Evolutionary conservation across 192 early-diverging fungal species (phyloP), one percentile per base, ranked within the genome.

Genomic region (Kappamyces sp.): DNA sequence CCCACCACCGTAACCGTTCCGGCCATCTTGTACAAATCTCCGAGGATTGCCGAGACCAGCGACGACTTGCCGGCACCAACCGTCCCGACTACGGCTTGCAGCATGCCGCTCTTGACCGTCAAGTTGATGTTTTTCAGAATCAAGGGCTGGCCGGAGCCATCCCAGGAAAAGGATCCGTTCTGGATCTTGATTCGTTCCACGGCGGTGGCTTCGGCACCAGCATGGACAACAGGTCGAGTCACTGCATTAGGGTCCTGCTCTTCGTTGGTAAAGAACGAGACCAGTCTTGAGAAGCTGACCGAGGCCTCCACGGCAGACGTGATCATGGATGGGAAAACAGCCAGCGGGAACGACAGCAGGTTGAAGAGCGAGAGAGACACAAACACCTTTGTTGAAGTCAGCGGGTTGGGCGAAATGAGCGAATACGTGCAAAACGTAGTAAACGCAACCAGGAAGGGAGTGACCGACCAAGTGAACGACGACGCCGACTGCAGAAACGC

Each of bases 351-450:
- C 66, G 88, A 87, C 23, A 97, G 69, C 48, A 95, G 72, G 69
- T 94, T 94, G 79, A 99, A 96, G 5, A 99, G 74, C 1, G 92
- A 74, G 51, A 99, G 73, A 2, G 91, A 85, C 1, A 92, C 91
- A 69, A 97, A 97, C 3, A 83, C 76, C 68, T 79, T 84, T 32
- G 58, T 64, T 9, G 82, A 82, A 4, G 79, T 79, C 49, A 84
- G 79, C 52, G 84, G 79, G 57, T 74, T 66, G 53, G 73, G 66
- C n/a, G 76, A 79, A 15, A 88, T 68, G 8, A 82, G 33, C 3
- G 83, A 76, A 57, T 89, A 98, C 12, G 90, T 66, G 1, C 82
- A 72, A 71, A 95, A 98, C 1, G 88, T 89, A 5, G 79, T 62
- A 40, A 96, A 83, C 5, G 90, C 87, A 1, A 98, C 91, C 58